A percentile compares a stretch with the other conserved stretches of the same genome.
Conservation (phyloP, 441 rosid species). For the Mallotus japonicus region DNA sequence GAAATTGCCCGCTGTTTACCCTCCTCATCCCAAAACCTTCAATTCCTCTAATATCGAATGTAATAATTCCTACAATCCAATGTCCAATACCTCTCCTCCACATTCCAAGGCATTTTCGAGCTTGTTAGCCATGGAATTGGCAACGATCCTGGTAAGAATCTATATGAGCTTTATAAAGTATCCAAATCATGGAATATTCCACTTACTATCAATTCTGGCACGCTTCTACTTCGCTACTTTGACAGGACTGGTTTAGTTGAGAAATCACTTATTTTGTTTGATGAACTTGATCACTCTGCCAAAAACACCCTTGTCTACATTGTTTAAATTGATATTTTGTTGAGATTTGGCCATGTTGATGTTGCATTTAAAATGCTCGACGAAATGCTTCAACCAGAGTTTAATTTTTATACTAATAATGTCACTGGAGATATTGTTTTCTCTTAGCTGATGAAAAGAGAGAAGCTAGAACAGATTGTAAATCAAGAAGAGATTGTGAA, state of each 20-base stretch:
- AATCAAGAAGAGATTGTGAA: constrained; percentile 31
- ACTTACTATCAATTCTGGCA: constrained; percentile 39
- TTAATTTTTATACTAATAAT: constrained; percentile 41
- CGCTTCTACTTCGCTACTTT: too few species aligned
- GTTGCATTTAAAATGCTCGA: constrained; percentile 74
- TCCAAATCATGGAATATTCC: constrained; percentile 52
- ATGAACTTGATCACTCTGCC: constrained; percentile 31
- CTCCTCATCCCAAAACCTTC: constrained; percentile 35
- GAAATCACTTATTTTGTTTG: constrained; percentile 25
- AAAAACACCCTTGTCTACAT: constrained; percentile 42
- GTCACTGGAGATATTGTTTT: constrained; percentile 48
- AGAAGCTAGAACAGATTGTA: too few species aligned
- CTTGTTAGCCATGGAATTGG: constrained; percentile 40
- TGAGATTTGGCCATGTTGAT: constrained; percentile 36
- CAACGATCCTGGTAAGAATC: constrained; percentile 27
- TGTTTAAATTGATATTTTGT: constrained; percentile 31
- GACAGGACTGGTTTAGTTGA: too few species aligned
- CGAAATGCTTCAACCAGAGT: constrained; percentile 60
- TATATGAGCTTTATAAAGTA: constrained; percentile 40
- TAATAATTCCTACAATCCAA: constrained; percentile 32
- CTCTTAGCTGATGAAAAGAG: constrained; percentile 28
- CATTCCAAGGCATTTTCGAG: constrained; percentile 54
- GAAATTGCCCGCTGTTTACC: too few species aligned
- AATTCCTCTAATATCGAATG: constrained; percentile 45
- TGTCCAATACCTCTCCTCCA: constrained; percentile 35